Evolutionary conservation across 2,329 filamentous ascomycete genomes (phyloP), one percentile per base, ranked within the genome.

Genomic region (Fusarium oxysporum): DNA sequence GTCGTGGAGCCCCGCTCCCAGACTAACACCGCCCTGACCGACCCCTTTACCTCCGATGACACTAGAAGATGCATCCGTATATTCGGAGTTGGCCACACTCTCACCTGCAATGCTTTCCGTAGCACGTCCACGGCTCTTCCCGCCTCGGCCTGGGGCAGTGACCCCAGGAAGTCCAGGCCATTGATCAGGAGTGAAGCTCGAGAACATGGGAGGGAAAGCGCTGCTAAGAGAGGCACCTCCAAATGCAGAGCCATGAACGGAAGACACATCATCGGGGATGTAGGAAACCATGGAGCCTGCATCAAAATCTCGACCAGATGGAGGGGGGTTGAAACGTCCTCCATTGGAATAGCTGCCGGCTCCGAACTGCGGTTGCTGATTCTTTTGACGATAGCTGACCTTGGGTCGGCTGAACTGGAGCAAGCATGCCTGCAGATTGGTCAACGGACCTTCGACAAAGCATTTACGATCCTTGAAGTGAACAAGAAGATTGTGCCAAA

Each of bases 391-490:
- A 81, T 97, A 98, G 38, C 92, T 93, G 75, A 96, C 93, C 86
- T 97, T 97, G 28, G 96, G 96, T 12, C 94, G 92, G 81, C 93
- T 95, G 83, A 99, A 99, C 79, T 99, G 96, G 72, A 98, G 89
- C 53, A 99, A 88, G 17, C 95, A 98, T 32, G 95, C 93, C 82
- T 98, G 96, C n/a, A 99, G 87, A 80, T 99, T 99, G 70, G 93
- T 96, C 72, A 99, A 86, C 25, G 96, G 96, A 0, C 96, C 96
- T 81, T 99, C 96, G 10, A 99, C 96, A 17, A 99, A 90, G 81
- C 96, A 98, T 78, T 97, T 97, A 77, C 91, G 92, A 81, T 98
- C 95, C 86, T 98, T 98, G 88, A 98, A 99, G 82, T 99, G 96
- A 43, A 96, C 88, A 40, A 99, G 87, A 32, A 99, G 89, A 79